These are phyloP conservation scores for Vitis rotundifolia DNA, from an alignment of 164 flowering plant species.

Conservation along the genomic window DNA sequence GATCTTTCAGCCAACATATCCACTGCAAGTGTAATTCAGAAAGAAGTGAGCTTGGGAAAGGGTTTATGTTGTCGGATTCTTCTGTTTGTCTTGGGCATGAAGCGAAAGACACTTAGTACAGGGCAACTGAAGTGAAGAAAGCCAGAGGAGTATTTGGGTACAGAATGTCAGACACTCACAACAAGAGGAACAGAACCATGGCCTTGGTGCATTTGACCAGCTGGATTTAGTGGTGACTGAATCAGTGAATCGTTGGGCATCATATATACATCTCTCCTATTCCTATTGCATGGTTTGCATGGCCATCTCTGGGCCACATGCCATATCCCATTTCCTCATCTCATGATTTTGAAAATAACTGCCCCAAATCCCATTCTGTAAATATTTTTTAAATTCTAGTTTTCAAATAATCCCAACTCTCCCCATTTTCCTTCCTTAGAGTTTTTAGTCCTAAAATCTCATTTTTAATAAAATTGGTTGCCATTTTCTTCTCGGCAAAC, in stretches of 20 bases:
- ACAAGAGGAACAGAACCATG: slow-evolving; percentile 74
- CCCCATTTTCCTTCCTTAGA: too few species aligned
- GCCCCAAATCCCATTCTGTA: too few species aligned
- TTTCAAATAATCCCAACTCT: too few species aligned
- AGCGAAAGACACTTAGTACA: slow-evolving; percentile 16
- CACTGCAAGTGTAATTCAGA: slow-evolving; percentile 17
- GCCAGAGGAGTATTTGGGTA: slow-evolving; percentile 29
- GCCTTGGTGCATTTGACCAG: slow-evolving; percentile 70
- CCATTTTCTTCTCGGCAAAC: too few species aligned
- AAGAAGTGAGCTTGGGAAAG: slow-evolving; percentile 39
- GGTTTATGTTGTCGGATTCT: slow-evolving; percentile 29
- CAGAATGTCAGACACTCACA: slow-evolving; percentile 43
- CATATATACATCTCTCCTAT: slow-evolving; percentile 69
- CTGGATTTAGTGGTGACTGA: slow-evolving; percentile 67
- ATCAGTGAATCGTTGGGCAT: slow-evolving; percentile 80
- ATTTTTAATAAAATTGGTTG: too few species aligned
- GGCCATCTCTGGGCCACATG: too few species aligned
- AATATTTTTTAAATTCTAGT: too few species aligned
- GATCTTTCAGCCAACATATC: slow-evolving; percentile 19
- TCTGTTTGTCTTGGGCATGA: slow-evolving; percentile 19
- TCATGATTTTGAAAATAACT: too few species aligned
- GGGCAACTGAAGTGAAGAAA: slow-evolving; percentile 33
- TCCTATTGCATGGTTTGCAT: too few species aligned
- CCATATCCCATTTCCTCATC: too few species aligned
- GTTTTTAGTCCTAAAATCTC: too few species aligned